Percentiles rank a stretch among this genome's conserved stretches.
Evolutionary conservation across 208 protist species (phyloP).

Genomic region (Wallacemonas sp.): DNA sequence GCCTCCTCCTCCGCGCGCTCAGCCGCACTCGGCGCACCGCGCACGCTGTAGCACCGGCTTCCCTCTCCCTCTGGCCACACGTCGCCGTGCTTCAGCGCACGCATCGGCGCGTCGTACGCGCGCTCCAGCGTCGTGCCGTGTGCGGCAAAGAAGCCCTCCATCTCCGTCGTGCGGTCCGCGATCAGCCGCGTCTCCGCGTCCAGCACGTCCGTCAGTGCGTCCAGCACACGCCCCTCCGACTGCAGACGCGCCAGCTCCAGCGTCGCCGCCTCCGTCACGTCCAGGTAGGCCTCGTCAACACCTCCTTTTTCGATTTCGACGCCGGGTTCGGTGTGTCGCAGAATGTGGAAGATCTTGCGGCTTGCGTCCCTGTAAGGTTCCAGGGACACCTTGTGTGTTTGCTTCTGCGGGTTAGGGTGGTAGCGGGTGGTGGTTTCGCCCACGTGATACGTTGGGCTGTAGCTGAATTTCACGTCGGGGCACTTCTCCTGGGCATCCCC

Average conservation of each 20-base stretch:
- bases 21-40: background rate
- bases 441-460: slow-evolving; percentile 57
- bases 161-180: slow-evolving; percentile 45
- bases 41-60: slow-evolving; percentile 33
- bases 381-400: slow-evolving; percentile 80
- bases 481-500: slow-evolving; percentile 45
- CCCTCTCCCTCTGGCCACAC: slow-evolving; percentile 22
- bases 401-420: slow-evolving; percentile 42
- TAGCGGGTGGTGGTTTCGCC: slow-evolving; percentile 60
- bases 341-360: slow-evolving; percentile 66
- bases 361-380: slow-evolving; percentile 86
- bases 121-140: slow-evolving; percentile 50
- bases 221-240: slow-evolving; percentile 10
- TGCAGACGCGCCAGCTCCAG: slow-evolving; percentile 40
- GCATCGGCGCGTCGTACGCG: slow-evolving; percentile 61
- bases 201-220: slow-evolving; percentile 50
- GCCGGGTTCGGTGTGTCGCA: slow-evolving; percentile 42
- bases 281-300: slow-evolving; percentile 90
- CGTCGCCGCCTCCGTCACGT: slow-evolving; percentile 73
- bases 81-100: slow-evolving; percentile 36
- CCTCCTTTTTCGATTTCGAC: slow-evolving; percentile 71
- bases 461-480: slow-evolving; percentile 45
- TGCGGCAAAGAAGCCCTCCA: slow-evolving; percentile 45
- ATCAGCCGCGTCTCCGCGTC: slow-evolving; percentile 57
- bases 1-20: slow-evolving; percentile 30